Base-by-base conservation (phyloP, 352 stramenopile genomes). In the Globisporangium cylindrosporum region DNA sequence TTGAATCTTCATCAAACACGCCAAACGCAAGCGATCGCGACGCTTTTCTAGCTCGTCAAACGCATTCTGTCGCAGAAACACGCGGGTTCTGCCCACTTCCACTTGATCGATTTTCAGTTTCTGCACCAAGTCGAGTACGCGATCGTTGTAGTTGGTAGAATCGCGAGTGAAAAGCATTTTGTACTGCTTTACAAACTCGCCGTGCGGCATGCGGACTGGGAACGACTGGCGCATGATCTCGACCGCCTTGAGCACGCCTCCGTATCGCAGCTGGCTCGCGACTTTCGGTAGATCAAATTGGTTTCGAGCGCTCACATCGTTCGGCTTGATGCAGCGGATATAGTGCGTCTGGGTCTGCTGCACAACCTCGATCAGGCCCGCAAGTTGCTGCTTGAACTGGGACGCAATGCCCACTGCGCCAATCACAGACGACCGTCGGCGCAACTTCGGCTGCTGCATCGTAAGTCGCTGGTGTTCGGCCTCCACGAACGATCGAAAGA, bases 261-360 rank as follows among this genome's bases (percentile, higher is more conserved):
- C 89, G 59, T 95, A 96, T 4, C 86, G 76, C 25, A 97, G 69
- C 72, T 97, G 89, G 34, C 73, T 82, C 10, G 89, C 84, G 3
- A 97, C 81, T 56, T 93, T 91, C 18, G 56, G 56, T 60, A 82
- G 75, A 22, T 97, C 84, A 73, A 99, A 99, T n/a, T 86, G 74
- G 55, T 92, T 83, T 3, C 91, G 77, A 14, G 81, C 80, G 67
- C 98, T 97, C 48, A 87, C 77, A 72, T 99, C 94, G 73, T 99
- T 99, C 22, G 98, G 98, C 78, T 99, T 99, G 55, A 99, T 91
- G 74, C 98, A 99, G 34, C 98, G 93, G 71, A 99, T 98, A 76
- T 99, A 99, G 76, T 99, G 97, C 36, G 97, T 98, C 61, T 96
- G 79, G 5, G 97, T 99, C 61, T 90, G 80, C 32, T 98, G 92